Conservation (phyloP, 768 basidiomycete species). For the Pisolithus orientalis region DNA sequence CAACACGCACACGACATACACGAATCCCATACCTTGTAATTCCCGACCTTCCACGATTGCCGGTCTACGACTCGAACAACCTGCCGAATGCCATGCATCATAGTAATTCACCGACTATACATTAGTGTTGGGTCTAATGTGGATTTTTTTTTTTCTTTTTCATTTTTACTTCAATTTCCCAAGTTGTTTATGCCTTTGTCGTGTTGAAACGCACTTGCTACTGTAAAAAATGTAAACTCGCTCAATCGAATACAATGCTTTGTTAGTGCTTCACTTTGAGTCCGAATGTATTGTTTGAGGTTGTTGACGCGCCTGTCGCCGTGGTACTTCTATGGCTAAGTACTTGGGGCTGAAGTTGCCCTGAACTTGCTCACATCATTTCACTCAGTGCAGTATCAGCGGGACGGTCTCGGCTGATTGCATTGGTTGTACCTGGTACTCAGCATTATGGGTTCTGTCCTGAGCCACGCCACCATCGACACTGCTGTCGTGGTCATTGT, state of each 20-base stretch:
- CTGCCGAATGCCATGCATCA: constrained; percentile 1
- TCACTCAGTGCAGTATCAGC: too few relatives aligned
- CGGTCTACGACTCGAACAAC: background rate
- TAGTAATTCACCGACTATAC: constrained; percentile 3
- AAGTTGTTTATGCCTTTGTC: too few relatives aligned
- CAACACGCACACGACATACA: background rate
- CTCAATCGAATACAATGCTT: background rate
- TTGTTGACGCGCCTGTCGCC: constrained; percentile 21
- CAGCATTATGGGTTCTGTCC: constrained; percentile 38
- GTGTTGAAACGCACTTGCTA: background rate
- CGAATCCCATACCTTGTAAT: background rate
- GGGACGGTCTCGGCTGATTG: too few relatives aligned
- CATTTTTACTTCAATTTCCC: background rate
- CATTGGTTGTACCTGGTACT: background rate
- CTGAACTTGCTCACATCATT: background rate
- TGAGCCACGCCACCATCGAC: constrained; percentile 39
- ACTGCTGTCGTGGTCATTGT: constrained; percentile 31
- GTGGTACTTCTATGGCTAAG: background rate
- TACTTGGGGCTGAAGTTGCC: background rate
- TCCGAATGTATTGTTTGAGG: constrained; percentile 12
- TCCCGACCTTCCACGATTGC: background rate
- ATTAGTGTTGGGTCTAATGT: constrained; percentile 1
- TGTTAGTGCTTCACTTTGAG: too few relatives aligned
- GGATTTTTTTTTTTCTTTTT: background rate
- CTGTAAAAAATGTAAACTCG: constrained; percentile 3